Evolutionary conservation across 257 asterid species (phyloP), one percentile per base, ranked within the genome.

Genomic region (Mentha longifolia): DNA sequence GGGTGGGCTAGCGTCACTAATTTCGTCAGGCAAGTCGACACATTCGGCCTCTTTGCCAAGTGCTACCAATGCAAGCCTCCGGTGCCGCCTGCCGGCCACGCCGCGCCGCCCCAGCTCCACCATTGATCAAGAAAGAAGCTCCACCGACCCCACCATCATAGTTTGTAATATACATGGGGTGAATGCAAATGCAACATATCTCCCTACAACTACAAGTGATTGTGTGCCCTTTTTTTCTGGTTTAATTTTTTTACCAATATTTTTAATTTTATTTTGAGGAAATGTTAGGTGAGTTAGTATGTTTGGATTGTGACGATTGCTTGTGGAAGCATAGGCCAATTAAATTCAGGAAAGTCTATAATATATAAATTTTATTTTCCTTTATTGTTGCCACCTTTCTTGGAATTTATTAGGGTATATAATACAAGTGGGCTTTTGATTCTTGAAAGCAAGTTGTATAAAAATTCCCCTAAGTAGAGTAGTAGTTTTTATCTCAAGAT

Each of bases 1-100:
- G 98, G 98, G 6, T 93, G 98, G 98, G 98, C 98, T 8, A 93
- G 98, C 75, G 51, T 91, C 80, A 87, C 90, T 61, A 93, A 93
- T 65, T 93, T 93, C 10, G 87, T 91, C 0, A 79, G 2, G 60
- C 98, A 93, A 79, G 84, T 93, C 0, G 90, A 89, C 81, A 93
- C 95, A 0, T 93, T 93, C 39, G 98, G 98, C n/a, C 96, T 93
- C 42, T 93, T 93, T 14, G 97, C 97, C 5, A 93, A 91, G 79
- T 93, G 98, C 60, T 93, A 93, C 72, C 98, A 93, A 45, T 93
- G 98, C 87, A 85, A 91, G 65, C 78, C 96, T 1, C 76, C 90
- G 4, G 45, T 81, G 1, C 56, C 80, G 2, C 77, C 79, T 7
- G 33, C 76, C 77, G 19, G 75, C 71, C 86, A 76, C 33, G 61